Percentiles rank a stretch among this genome's conserved stretches.
Evolutionary conservation across 768 basidiomycete genomes (phyloP).

Genomic region (Tricholoma bakamatsutake): DNA sequence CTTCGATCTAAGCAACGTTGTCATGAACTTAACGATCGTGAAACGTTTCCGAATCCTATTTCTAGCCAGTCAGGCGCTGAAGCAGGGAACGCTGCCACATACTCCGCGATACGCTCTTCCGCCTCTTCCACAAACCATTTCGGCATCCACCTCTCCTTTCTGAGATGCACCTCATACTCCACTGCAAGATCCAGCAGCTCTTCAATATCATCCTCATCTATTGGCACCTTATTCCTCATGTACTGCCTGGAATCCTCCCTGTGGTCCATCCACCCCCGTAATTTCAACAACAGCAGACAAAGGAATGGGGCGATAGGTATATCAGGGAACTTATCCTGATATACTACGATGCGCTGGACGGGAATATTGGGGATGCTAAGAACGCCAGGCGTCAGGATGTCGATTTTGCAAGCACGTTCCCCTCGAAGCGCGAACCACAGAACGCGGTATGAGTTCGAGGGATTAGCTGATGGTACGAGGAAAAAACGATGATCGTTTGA

Average conservation of each 20-base stretch:
- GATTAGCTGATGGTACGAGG: slow-evolving; percentile 31
- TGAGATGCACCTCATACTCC: slow-evolving; percentile 13
- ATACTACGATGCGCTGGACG: slow-evolving; percentile 11
- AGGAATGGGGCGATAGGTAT: slow-evolving; percentile 35
- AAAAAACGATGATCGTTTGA: slow-evolving; percentile 27
- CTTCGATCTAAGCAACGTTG: too few species aligned
- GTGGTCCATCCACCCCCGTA: slow-evolving; percentile 39
- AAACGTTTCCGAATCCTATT: slow-evolving; percentile 5
- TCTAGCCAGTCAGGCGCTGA: slow-evolving; percentile 3
- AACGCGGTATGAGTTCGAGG: slow-evolving; percentile 34
- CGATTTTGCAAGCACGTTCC: slow-evolving; percentile 29
- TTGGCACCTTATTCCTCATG: slow-evolving; percentile 30
- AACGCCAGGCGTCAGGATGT: slow-evolving; percentile 30
- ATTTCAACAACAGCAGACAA: slow-evolving; percentile 33
- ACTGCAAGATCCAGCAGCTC: slow-evolving; percentile 35
- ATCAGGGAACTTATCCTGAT: slow-evolving; percentile 14
- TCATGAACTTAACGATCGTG: not conserved
- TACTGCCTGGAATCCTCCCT: slow-evolving; percentile 21
- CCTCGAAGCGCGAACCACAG: slow-evolving; percentile 30
- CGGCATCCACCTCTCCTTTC: slow-evolving; percentile 24
- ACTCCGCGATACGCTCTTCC: slow-evolving; percentile 18
- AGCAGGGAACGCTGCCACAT: slow-evolving; percentile 10
- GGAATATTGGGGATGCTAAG: slow-evolving; percentile 32
- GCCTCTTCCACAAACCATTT: slow-evolving; percentile 22
- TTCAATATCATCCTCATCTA: slow-evolving; percentile 36